Evolutionary conservation across 1,284 basidiomycete genomes (phyloP).

Genomic region (Vanrija sp.): DNA sequence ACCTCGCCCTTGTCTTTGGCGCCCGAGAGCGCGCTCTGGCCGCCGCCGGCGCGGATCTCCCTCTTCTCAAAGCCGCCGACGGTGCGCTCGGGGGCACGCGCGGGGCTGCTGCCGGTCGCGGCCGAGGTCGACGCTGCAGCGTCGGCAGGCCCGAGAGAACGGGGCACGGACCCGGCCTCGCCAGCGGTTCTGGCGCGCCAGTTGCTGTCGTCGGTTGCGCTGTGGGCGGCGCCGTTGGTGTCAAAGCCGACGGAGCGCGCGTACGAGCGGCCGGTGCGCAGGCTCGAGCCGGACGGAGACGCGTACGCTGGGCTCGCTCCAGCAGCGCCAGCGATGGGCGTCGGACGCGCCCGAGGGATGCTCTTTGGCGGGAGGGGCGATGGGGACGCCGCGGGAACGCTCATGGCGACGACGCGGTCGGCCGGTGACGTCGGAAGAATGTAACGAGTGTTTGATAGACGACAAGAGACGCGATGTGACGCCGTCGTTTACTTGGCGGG

Average conservation of each 20-base stretch:
- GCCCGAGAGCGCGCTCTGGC: constrained; percentile 11
- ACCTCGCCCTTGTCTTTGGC: constrained; percentile 14
- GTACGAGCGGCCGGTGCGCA: constrained; percentile 6
- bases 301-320: constrained; percentile 8
- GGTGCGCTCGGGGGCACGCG: constrained; percentile 26
- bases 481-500: not conserved
- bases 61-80: constrained; percentile 37
- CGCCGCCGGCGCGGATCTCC: constrained; percentile 18
- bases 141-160: constrained; percentile 1
- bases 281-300: constrained; percentile 6
- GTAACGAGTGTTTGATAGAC: not conserved
- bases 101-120: not conserved
- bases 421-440: not conserved
- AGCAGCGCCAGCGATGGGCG: constrained; percentile 25
- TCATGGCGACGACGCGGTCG: not conserved
- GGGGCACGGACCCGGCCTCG: not conserved
- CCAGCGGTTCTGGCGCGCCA: constrained; percentile 18
- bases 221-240: constrained; percentile 10
- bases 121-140: not conserved
- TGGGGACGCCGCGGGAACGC: constrained; percentile 31
- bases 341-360: constrained; percentile 33
- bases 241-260: constrained; percentile 4
- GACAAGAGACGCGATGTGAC: not conserved
- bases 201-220: constrained; percentile 21
- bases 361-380: constrained; percentile 19